Base-by-base conservation (phyloP, 176 grass and related monocot genomes). In the Musa itinerans region DNA sequence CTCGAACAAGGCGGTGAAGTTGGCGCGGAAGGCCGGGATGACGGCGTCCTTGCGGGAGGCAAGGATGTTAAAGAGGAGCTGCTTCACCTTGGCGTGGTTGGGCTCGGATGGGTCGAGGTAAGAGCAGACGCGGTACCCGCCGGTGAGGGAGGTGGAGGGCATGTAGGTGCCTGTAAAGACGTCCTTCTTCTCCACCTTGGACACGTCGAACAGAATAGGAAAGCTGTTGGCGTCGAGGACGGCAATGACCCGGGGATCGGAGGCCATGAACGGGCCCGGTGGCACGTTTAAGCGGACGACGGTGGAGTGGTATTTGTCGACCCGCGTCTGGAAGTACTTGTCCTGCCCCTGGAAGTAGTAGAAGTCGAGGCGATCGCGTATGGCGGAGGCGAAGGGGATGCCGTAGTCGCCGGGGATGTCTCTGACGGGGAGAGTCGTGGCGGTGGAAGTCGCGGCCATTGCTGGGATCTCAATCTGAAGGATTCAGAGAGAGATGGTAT, bases 171-270 rank as follows among this genome's bases (percentile, higher is more conserved):
- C 86, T 13, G 78, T 81, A 65, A 92, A 81, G 43, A 88, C 54
- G 83, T 89, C 61, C 77, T 57, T 81, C 83, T 89, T 92, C 83
- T 92, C 89, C 14, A 89, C 89, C 83, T 89, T 86, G 83, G 72
- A 50, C 71, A 83, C 57, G 83, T 89, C 89, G 65, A 92, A 92
- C 21, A 92, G 89, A 6, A 86, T 71, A 34, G 85, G 69, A 74
- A 92, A 92, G 83, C 86, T 92, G 80, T 83, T 85, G 67, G 83
- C 80, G 63, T 92, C 86, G 65, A 92, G 89, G 0, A 92, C 52
- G 4, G 86, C 85, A 1, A 92, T 67, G 15, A 92, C 86, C 6
- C 81, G 83, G 4, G 83, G 86, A 83, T 92, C 59, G 52, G 53
- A 57, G 13, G 83, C 79, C 74, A 92, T 85, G 80, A 86, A 83